A percentile compares a stretch with the other conserved stretches of the same genome.
Conservation (phyloP, 306 rosid species). For the Quercus robur region DNA sequence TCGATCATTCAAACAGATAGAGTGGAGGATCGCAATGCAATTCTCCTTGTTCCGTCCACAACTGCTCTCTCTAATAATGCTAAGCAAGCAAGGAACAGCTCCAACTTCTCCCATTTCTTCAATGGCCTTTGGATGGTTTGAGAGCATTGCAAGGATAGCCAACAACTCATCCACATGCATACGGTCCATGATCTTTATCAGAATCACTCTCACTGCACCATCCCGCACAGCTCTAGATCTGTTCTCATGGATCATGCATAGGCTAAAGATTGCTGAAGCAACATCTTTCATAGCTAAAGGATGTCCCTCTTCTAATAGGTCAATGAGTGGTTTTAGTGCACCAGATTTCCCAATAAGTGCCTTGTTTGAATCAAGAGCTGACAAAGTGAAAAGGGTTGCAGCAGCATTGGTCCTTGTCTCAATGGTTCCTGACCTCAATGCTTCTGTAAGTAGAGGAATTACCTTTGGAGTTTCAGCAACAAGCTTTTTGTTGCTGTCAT, state of each 20-base stretch:
- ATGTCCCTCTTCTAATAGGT: conserved; percentile 81
- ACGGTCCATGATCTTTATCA: conserved; percentile 47
- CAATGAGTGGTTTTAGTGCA: conserved; percentile 64
- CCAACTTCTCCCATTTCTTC: conserved; percentile 78
- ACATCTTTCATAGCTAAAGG: conserved; percentile 74
- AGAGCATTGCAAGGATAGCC: conserved; percentile 72
- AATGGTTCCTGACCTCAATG: conserved; percentile 69
- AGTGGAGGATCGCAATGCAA: conserved; percentile 66
- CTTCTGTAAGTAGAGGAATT: conserved; percentile 57
- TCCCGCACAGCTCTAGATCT: conserved; percentile 70
- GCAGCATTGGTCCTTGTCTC: conserved; percentile 88
- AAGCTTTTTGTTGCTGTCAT: conserved; percentile 78
- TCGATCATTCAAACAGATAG: conserved; percentile 62
- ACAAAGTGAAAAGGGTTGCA: conserved; percentile 81
- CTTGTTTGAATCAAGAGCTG: conserved; percentile 93
- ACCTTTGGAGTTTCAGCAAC: conserved; percentile 81
- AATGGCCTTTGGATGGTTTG: conserved; percentile 64
- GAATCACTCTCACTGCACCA: conserved; percentile 63
- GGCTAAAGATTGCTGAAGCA: conserved; percentile 76
- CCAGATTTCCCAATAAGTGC: conserved; percentile 75
- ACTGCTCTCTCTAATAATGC: conserved; percentile 52
- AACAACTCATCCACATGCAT: conserved; percentile 63
- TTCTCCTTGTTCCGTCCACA: conserved; percentile 84
- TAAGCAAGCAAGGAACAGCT: conserved; percentile 63
- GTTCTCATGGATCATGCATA: conserved; percentile 77